Conservation (phyloP, 2,329 filamentous ascomycete species). For the Claviceps cyperi region DNA sequence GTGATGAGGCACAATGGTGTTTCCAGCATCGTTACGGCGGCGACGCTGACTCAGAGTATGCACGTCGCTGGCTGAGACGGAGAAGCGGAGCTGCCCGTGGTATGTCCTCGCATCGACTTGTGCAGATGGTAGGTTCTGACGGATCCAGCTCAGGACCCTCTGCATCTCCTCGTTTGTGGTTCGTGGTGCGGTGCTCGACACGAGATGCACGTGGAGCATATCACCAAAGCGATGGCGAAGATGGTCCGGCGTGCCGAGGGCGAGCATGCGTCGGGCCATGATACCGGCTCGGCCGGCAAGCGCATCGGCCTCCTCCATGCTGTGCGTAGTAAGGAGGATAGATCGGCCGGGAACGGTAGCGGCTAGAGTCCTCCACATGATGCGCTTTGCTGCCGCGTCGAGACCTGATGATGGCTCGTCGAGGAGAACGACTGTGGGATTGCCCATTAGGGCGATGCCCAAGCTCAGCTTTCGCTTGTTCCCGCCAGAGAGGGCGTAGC, state of each 20-base stretch:
- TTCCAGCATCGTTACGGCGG: background rate
- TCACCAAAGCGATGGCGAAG: constrained; percentile 65
- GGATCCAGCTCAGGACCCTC: constrained; percentile 51
- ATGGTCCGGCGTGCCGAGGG: constrained; percentile 60
- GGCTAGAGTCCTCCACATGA: constrained; percentile 82
- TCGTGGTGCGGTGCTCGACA: constrained; percentile 59
- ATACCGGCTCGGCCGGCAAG: constrained; percentile 75
- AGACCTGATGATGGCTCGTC: constrained; percentile 84
- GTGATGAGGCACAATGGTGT: background rate
- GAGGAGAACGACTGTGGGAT: constrained; percentile 72
- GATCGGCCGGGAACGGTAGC: constrained; percentile 63
- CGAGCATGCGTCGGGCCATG: constrained; percentile 73
- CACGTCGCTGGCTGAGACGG: constrained; percentile 42
- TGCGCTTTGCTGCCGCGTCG: constrained; percentile 77
- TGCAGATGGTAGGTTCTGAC: constrained; percentile 44
- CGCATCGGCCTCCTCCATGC: constrained; percentile 90
- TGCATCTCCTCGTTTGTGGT: constrained; percentile 56
- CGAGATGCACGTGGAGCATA: constrained; percentile 66
- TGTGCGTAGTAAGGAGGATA: constrained; percentile 79
- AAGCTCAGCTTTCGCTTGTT: constrained; percentile 89
- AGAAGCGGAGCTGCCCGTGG: constrained; percentile 81
- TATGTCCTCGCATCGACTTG: constrained; percentile 59
- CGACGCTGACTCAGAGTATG: constrained; percentile 10
- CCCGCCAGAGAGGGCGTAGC: constrained; percentile 66
- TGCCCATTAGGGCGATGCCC: constrained; percentile 84